Evolutionary conservation across 2,329 filamentous ascomycete genomes (phyloP).

Genomic region (Sclerotinia trifoliorum): DNA sequence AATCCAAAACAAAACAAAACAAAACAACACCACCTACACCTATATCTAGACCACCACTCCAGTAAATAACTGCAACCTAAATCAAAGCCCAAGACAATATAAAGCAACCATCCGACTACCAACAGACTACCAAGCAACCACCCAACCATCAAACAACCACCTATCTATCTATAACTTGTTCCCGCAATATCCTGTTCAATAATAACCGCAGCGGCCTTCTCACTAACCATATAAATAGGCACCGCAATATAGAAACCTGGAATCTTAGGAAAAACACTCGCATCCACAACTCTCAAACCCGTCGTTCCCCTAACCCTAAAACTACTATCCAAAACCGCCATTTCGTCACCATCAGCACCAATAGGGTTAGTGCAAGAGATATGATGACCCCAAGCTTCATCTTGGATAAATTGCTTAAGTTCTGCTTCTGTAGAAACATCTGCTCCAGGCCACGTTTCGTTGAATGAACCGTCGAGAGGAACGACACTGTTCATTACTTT

Average conservation of each 20-base stretch:
- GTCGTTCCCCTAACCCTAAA: slow-evolving; percentile 41
- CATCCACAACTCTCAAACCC: slow-evolving; percentile 58
- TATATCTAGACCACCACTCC: background rate
- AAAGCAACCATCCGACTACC: background rate
- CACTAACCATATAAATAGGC: slow-evolving; percentile 54
- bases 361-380: slow-evolving; percentile 53
- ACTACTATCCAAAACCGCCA: slow-evolving; percentile 45
- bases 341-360: slow-evolving; percentile 49
- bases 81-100: background rate
- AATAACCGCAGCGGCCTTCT: slow-evolving; percentile 51
- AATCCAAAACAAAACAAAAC: slow-evolving; percentile 1
- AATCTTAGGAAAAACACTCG: slow-evolving; percentile 53
- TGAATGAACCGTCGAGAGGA: slow-evolving; percentile 44
- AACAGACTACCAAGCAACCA: background rate
- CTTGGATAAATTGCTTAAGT: slow-evolving; percentile 49
- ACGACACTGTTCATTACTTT: slow-evolving; percentile 44
- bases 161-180: slow-evolving; percentile 1
- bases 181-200: slow-evolving; percentile 6
- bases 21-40: background rate
- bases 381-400: slow-evolving; percentile 57
- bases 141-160: background rate
- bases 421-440: slow-evolving; percentile 40
- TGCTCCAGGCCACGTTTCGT: slow-evolving; percentile 45
- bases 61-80: background rate
- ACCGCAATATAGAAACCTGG: slow-evolving; percentile 52